phyloP scores from a whole-genome alignment of 495 filamentous ascomycete genomes.

The Annulohypoxylon maeteangense region DNA sequence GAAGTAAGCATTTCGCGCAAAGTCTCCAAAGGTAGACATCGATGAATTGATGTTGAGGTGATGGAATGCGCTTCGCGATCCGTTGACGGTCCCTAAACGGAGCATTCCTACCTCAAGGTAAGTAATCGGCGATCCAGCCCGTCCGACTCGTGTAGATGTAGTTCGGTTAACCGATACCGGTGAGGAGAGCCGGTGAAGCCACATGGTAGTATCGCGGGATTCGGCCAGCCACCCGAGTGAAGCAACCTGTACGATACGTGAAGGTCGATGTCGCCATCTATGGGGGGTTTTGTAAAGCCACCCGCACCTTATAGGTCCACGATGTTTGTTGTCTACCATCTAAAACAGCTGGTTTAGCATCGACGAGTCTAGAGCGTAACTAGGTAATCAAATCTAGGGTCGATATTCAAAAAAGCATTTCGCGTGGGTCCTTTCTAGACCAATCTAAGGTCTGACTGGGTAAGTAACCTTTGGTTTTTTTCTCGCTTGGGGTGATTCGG shows the following conservation, averaged over 20 bases:
- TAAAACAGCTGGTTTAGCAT: not conserved
- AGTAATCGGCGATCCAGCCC: constrained; percentile 2
- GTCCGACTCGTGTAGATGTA: constrained; percentile 18
- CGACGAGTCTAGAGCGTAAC: constrained; percentile 4
- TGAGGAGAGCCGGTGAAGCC: constrained; percentile 13
- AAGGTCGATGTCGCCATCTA: constrained; percentile 13
- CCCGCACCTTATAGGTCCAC: not conserved
- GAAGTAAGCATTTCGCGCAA: not conserved
- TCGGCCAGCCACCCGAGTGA: constrained; percentile 11
- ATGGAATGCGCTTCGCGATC: not conserved
- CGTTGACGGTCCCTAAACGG: not conserved
- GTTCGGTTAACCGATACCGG: constrained; percentile 21
- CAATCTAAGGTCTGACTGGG: constrained; percentile 19
- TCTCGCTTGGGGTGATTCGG: constrained; percentile 18
- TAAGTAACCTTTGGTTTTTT: not conserved
- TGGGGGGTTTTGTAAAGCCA: constrained; percentile 12
- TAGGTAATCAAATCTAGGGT: not conserved
- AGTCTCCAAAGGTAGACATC: not conserved
- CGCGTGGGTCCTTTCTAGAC: constrained; percentile 23
- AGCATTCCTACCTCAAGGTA: not conserved
- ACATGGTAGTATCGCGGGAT: constrained; percentile 24
- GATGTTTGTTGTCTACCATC: constrained; percentile 10
- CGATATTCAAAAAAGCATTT: constrained; percentile 4
- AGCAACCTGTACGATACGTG: constrained; percentile 10
- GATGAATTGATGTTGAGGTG: not conserved